Percentiles rank a stretch among this genome's conserved stretches.
These are phyloP conservation scores for Nyssa sinensis DNA, from an alignment of 148 eudicot species.

Conservation along the genomic window DNA sequence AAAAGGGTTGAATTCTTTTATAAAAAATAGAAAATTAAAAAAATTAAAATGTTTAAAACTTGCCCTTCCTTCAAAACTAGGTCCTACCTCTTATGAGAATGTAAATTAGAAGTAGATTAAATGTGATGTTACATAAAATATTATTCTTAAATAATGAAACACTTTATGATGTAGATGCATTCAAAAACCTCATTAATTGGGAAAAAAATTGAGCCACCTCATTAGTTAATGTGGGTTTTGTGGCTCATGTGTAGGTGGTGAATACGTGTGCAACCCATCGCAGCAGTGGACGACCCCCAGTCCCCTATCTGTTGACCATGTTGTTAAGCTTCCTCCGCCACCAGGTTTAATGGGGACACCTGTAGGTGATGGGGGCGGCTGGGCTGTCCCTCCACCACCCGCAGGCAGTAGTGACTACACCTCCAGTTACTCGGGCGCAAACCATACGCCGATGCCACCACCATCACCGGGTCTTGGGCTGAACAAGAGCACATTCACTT, in stretches of 20 bases:
- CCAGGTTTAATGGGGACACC: constrained; percentile 19
- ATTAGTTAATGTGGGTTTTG: not conserved
- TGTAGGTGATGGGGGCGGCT: constrained; percentile 4
- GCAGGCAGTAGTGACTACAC: constrained; percentile 20
- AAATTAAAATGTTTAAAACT: too few relatives aligned
- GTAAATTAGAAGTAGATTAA: too few relatives aligned
- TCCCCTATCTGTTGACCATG: constrained; percentile 14
- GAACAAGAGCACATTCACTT: constrained; percentile 46
- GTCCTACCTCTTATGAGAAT: too few relatives aligned
- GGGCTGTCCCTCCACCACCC: constrained; percentile 17
- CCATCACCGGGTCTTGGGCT: constrained; percentile 28
- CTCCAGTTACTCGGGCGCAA: constrained; percentile 19
- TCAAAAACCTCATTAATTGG: too few relatives aligned
- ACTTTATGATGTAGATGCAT: too few relatives aligned
- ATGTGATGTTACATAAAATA: too few relatives aligned
- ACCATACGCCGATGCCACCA: constrained; percentile 1
- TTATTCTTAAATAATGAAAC: too few relatives aligned
- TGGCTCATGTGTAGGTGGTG: constrained; percentile 3
- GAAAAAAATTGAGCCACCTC: not conserved
- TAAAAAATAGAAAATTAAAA: too few relatives aligned
- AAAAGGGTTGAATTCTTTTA: too few relatives aligned
- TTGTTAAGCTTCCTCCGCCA: constrained; percentile 23
- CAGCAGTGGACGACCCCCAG: constrained; percentile 23
- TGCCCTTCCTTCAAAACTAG: too few relatives aligned
- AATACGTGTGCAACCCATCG: constrained; percentile 16